Base-by-base conservation (phyloP, 2,329 filamentous ascomycete species). In the Mollisiaceae sp. region DNA sequence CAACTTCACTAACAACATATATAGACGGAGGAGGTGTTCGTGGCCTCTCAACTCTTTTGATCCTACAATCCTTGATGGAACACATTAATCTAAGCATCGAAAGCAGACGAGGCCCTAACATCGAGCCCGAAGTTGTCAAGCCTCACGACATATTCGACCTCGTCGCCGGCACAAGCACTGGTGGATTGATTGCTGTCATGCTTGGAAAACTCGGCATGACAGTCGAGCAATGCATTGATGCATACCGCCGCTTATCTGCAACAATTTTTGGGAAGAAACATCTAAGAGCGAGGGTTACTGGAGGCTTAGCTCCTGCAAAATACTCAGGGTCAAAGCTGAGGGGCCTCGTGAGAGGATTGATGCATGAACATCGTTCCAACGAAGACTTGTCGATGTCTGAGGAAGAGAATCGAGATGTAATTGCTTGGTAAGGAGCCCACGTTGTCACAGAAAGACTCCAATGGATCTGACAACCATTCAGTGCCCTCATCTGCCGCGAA, bases 131-230 rank as follows among this genome's bases (percentile, higher is more conserved):
- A 32, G 6, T 3, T 32, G 27, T 32, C 27, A 71, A 75, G 55
- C 75, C 75, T 22, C 75, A 71, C 59, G 70, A 76, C 15, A 61
- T 73, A 41, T 77, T 77, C 59, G 71, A 77, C 60, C 65, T 77
- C 54, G 76, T 77, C 45, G 75, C 73, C 39, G 75, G 74, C 18
- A 76, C 72, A 8, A 73, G 74, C 56, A 75, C 74, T 50, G 75
- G 74, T 36, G 76, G 75, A 45, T 68, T 77, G 43, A 75, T 76
- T 57, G 75, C 75, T 1, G 72, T 77, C 47, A 71, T 77, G 72
- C 69, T 77, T 55, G 75, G 75, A 11, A 68, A 71, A 22, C 70
- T 76, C 2, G 64, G 71, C 35, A 76, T 77, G 71, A 67, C 67
- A 57, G 65, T 76, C 4, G 70, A 75, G 38, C 64, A 72, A 39